A percentile compares a stretch with the other conserved stretches of the same genome.
These are phyloP conservation scores for Backusella tarrabulga DNA, from an alignment of 192 early-diverging fungal genomes.

Conservation along the genomic window DNA sequence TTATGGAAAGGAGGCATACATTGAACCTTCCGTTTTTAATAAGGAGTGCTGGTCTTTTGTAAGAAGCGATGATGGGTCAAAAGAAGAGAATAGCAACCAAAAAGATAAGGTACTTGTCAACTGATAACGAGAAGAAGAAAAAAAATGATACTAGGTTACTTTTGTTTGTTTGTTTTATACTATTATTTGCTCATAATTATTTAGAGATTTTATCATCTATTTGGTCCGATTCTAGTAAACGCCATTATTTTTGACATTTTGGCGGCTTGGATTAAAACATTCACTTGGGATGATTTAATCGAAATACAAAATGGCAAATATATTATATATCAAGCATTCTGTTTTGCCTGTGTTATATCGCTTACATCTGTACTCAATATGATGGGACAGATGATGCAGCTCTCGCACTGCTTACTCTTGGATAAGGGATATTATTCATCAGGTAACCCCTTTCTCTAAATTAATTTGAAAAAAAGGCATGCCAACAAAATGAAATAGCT, in stretches of 20 bases:
- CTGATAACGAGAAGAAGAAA: background rate
- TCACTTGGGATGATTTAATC: conserved; percentile 7
- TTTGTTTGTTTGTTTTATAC: background rate
- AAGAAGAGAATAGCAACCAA: background rate
- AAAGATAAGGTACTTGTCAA: background rate
- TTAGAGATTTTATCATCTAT: conserved; percentile 19
- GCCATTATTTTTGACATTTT: background rate
- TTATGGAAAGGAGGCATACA: conserved; percentile 2
- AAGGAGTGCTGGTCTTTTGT: background rate
- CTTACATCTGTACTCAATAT: conserved; percentile 10
- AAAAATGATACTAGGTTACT: background rate
- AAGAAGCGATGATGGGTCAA: background rate
- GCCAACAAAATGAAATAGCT: background rate
- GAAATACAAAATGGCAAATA: background rate
- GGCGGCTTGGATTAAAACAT: conserved; percentile 5
- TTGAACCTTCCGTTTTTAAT: background rate
- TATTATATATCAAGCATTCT: conserved; percentile 3
- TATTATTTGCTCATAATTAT: background rate
- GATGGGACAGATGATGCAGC: background rate
- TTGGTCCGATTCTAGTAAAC: background rate
- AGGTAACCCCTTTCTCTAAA: conserved; percentile 7
- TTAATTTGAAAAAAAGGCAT: background rate
- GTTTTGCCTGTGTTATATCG: background rate
- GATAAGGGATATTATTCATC: conserved; percentile 11
- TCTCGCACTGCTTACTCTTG: conserved; percentile 9